Evolutionary conservation across 2,329 filamentous ascomycete species (phyloP), one percentile per base, ranked within the genome.

Genomic region (Penicillium sp.): DNA sequence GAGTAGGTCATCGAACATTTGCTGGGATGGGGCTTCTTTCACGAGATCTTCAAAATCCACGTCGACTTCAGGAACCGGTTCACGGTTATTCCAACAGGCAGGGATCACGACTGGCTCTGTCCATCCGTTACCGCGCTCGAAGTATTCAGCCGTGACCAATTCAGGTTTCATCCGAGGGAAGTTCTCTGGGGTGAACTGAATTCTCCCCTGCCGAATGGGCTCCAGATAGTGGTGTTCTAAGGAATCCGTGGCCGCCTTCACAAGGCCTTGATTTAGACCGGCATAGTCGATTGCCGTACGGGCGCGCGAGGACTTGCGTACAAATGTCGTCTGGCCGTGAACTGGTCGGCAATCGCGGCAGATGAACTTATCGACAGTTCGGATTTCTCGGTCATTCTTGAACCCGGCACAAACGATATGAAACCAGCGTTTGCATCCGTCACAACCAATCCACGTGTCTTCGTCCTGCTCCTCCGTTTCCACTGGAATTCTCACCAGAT

Each of bases 221-320:
- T 84, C 78, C 49, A 88, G 84, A 64, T 87, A 87, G 63, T 86
- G 85, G 64, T 88, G 85, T 55, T 87, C 83, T 44, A 79, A 73
- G 28, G 81, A 81, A 54, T 87, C 83, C 48, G 82, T 81, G 5
- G 83, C 83, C 1, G 83, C 83, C 65, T 85, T 85, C 46, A 87
- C 74, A 13, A 86, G 77, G 36, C 85, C 85, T 66, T 85, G 81
- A 59, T 87, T 84, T 36, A 88, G 74, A 43, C 84, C 83, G 44
- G 84, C 84, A 67, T 88, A 88, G 64, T 88, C 85, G 52, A 87
- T 86, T 14, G 81, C 80, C 30, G 82, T 83, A 61, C 85, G 82
- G 28, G 83, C 82, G 47, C 85, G 78, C 42, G 80, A 78, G 20
- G 85, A 87, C 64, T 87, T 87, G 54, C 85, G 81, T 41, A 87